These are phyloP conservation scores for Eimeria praecox DNA, from an alignment of 169 alveolate species.

Conservation along the genomic window DNA sequence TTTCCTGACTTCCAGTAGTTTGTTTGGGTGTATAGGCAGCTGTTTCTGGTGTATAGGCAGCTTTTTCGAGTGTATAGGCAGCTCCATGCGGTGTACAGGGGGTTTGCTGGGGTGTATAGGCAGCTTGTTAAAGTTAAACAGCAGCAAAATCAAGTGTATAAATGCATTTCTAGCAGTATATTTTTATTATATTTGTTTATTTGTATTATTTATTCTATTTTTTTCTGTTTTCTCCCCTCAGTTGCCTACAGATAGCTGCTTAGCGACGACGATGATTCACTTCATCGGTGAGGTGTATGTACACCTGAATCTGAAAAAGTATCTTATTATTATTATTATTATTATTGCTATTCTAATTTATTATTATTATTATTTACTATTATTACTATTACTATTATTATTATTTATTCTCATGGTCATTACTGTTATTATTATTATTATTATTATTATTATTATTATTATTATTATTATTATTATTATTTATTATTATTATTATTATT, in stretches of 20 bases:
- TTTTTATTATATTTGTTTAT: background rate
- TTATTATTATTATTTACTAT: too few relatives aligned
- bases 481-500: too few relatives aligned
- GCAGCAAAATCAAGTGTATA: background rate
- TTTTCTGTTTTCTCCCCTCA: background rate
- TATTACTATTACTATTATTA: too few relatives aligned
- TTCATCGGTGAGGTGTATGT: slow-evolving; percentile 4
- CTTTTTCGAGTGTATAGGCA: background rate
- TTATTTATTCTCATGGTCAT: too few relatives aligned
- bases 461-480: too few relatives aligned
- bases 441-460: too few relatives aligned
- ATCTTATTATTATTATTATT: too few relatives aligned
- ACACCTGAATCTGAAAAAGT: background rate
- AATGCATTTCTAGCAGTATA: too few relatives aligned
- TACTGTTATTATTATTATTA: too few relatives aligned
- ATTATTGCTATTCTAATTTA: too few relatives aligned
- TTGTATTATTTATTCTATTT: background rate
- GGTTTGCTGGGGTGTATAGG: background rate
- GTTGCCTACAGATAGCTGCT: slow-evolving; percentile 26
- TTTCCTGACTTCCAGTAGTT: background rate
- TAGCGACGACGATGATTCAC: slow-evolving; percentile 51
- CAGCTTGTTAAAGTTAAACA: background rate
- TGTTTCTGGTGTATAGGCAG: background rate
- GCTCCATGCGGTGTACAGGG: background rate
- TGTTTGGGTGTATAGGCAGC: background rate